These are phyloP conservation scores for Dissophora globulifera DNA, from an alignment of 192 early-diverging fungal genomes.

Conservation along the genomic window DNA sequence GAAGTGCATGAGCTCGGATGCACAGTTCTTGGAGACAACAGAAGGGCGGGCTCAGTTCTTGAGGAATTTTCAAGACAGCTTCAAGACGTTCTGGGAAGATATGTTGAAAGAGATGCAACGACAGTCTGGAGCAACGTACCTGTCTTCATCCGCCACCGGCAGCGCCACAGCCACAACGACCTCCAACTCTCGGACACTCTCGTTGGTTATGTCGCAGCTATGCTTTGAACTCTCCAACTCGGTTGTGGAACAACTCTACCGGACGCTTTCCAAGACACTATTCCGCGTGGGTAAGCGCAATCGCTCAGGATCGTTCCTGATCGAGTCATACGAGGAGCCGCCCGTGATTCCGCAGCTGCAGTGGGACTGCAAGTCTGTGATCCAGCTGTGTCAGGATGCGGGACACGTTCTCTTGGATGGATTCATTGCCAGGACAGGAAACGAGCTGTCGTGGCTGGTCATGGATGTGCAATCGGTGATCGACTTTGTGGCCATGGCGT, in stretches of 20 bases:
- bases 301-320: constrained; percentile 45
- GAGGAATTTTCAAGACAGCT: constrained; percentile 41
- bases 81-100: constrained; percentile 55
- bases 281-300: constrained; percentile 42
- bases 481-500: constrained; percentile 18
- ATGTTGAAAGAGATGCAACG: constrained; percentile 47
- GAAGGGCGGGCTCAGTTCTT: constrained; percentile 42
- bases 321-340: constrained; percentile 47
- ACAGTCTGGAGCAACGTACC: neutral
- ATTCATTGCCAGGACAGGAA: constrained; percentile 40
- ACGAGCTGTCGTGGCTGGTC: constrained; percentile 38
- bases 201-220: constrained; percentile 34
- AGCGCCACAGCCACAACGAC: neutral
- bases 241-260: constrained; percentile 40
- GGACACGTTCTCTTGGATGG: constrained; percentile 34
- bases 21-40: constrained; percentile 34
- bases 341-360: constrained; percentile 39
- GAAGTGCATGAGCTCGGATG: constrained; percentile 55
- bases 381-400: constrained; percentile 38
- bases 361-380: constrained; percentile 39
- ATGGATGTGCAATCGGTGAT: constrained; percentile 23
- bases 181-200: constrained; percentile 8
- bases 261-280: constrained; percentile 29
- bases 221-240: constrained; percentile 34
- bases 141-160: no score